These are phyloP conservation scores for Podospora australis DNA, from an alignment of 495 filamentous ascomycete genomes.

Conservation along the genomic window DNA sequence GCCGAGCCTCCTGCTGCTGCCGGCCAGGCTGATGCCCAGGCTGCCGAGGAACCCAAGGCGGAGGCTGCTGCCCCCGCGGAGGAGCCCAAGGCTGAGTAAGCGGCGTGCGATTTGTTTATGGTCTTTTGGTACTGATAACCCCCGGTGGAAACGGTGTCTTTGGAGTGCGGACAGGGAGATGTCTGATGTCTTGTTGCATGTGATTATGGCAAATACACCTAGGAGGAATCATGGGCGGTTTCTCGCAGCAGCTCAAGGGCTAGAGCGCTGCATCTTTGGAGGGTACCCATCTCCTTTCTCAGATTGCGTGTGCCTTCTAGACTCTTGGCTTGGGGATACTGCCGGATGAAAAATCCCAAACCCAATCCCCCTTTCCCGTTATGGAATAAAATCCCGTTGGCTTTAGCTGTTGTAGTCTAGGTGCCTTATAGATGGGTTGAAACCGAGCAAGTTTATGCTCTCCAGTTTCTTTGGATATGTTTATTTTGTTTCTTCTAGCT, in stretches of 20 bases:
- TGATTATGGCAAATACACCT: constrained; percentile 43
- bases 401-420: no score
- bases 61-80: constrained; percentile 35
- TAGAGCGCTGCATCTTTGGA: constrained; percentile 37
- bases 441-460: background rate
- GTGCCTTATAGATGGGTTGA: background rate
- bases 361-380: constrained; percentile 12
- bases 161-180: constrained; percentile 48
- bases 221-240: constrained; percentile 30
- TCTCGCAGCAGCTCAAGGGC: constrained; percentile 29
- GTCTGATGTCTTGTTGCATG: constrained; percentile 44
- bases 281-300: constrained; percentile 30
- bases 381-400: background rate
- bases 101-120: constrained; percentile 23
- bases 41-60: constrained; percentile 41
- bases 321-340: constrained; percentile 36
- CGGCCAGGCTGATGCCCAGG: constrained; percentile 54
- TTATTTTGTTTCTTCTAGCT: background rate
- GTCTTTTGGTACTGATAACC: constrained; percentile 29
- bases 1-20: constrained; percentile 69
- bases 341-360: constrained; percentile 37
- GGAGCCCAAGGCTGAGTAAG: constrained; percentile 50
- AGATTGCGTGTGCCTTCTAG: constrained; percentile 41
- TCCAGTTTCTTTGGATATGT: background rate
- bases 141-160: constrained; percentile 45